Evolutionary conservation across 2,329 filamentous ascomycete genomes (phyloP).

Genomic region (Monosporascus ibericus): DNA sequence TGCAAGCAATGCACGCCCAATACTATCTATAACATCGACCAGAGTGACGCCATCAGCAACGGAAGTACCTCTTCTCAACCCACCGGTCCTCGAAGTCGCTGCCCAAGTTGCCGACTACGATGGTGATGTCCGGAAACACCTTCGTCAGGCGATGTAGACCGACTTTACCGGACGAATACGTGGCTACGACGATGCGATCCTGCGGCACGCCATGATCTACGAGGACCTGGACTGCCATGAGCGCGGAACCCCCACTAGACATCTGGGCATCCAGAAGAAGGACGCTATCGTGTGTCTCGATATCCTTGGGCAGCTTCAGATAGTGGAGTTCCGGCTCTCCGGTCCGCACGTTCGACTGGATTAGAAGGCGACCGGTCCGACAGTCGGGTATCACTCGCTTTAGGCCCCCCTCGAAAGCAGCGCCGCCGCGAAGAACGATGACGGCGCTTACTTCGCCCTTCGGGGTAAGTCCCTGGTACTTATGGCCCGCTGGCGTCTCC

Average conservation of each 20-base stretch:
- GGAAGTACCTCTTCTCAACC: constrained; percentile 85
- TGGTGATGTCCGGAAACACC: constrained; percentile 81
- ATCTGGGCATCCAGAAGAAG: constrained; percentile 90
- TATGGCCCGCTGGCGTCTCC: constrained; percentile 62
- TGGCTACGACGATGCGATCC: constrained; percentile 83
- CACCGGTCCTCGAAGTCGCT: constrained; percentile 79
- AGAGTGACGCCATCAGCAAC: constrained; percentile 52
- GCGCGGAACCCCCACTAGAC: constrained; percentile 74
- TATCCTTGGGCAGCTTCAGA: constrained; percentile 68
- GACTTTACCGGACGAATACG: constrained; percentile 79
- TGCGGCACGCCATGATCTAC: constrained; percentile 87
- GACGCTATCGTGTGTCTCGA: constrained; percentile 71
- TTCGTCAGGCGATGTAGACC: constrained; percentile 80
- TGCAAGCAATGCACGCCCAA: too few species aligned
- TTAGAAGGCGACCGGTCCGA: constrained; percentile 79
- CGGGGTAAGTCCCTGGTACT: constrained; percentile 65
- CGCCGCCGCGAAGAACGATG: constrained; percentile 81
- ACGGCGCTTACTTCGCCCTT: constrained; percentile 78
- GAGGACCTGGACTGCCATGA: constrained; percentile 96
- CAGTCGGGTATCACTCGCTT: constrained; percentile 91
- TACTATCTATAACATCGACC: background rate
- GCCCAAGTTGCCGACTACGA: constrained; percentile 78
- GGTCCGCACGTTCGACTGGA: constrained; percentile 79
- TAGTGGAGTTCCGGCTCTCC: constrained; percentile 93
- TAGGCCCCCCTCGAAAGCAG: constrained; percentile 80